Percentiles rank a stretch among this genome's conserved stretches.
Evolutionary conservation across 2,329 filamentous ascomycete genomes (phyloP).

Genomic region (Bimuria novae-zelandiae): DNA sequence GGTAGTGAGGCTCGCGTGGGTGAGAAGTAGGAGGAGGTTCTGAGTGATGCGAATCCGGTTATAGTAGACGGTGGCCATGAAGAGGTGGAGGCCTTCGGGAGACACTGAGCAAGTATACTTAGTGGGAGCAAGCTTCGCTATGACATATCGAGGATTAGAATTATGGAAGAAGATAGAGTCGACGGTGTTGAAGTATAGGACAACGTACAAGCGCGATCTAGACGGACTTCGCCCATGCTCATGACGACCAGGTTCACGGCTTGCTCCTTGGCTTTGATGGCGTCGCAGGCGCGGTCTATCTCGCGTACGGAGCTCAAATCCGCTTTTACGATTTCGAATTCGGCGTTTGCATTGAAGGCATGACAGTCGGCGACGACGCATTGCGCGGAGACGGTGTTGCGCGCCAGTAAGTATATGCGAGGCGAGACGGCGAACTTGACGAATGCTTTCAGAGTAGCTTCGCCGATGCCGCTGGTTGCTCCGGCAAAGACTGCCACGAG

Average conservation of each 20-base stretch:
- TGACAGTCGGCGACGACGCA: not conserved
- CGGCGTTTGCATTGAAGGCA: not conserved
- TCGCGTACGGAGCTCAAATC: slow-evolving; percentile 2
- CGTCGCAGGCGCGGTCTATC: slow-evolving; percentile 2
- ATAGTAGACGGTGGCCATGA: slow-evolving; percentile 6
- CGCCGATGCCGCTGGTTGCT: slow-evolving; percentile 5
- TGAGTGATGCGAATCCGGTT: slow-evolving; percentile 2
- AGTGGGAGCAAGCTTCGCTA: not conserved
- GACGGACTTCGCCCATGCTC: not conserved
- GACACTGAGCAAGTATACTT: not conserved
- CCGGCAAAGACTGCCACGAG: slow-evolving; percentile 53
- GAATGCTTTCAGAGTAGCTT: slow-evolving; percentile 3
- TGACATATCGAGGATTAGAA: not conserved
- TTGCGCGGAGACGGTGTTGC: not conserved
- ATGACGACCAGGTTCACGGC: not conserved
- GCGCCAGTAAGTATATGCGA: slow-evolving; percentile 6
- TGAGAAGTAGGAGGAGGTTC: not conserved
- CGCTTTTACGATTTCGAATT: not conserved
- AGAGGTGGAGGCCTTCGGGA: slow-evolving; percentile 3
- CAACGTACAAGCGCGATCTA: not conserved
- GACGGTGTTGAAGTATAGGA: not conserved
- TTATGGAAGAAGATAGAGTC: not conserved
- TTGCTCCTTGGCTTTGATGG: not conserved
- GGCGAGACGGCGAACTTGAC: slow-evolving; percentile 5
- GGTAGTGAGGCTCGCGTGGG: not conserved